A percentile compares a stretch with the other conserved stretches of the same genome.
Conservation (phyloP, 2,329 filamentous ascomycete species). For the Fusarium citri region DNA sequence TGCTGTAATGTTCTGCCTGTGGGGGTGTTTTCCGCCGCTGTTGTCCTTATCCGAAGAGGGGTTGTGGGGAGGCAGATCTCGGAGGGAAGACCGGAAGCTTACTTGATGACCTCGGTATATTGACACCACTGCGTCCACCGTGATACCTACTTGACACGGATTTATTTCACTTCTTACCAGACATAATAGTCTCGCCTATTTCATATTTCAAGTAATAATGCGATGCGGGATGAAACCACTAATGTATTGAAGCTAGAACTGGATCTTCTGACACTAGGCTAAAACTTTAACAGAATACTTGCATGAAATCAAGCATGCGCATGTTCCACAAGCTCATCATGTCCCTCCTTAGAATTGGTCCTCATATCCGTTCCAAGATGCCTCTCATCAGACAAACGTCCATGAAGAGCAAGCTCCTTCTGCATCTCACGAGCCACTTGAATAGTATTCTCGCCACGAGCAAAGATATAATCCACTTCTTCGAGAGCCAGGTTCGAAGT, state of each 20-base stretch:
- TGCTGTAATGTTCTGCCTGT: not conserved
- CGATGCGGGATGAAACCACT: too few species aligned
- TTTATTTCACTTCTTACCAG: too few species aligned
- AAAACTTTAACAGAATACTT: not conserved
- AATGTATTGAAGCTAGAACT: too few species aligned
- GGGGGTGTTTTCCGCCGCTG: not conserved
- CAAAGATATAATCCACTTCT: slow-evolving; percentile 22
- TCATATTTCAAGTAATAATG: too few species aligned
- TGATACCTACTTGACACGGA: too few species aligned
- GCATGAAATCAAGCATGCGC: not conserved
- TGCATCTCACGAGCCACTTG: slow-evolving; percentile 12
- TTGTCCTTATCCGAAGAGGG: slow-evolving; percentile 28
- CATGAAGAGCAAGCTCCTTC: slow-evolving; percentile 8
- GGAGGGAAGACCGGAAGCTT: slow-evolving; percentile 16
- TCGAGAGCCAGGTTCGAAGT: slow-evolving; percentile 17
- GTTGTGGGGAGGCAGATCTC: slow-evolving; percentile 15
- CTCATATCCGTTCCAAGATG: not conserved
- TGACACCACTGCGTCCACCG: not conserved
- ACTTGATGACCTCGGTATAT: not conserved
- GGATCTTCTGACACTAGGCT: too few species aligned
- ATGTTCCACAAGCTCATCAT: not conserved
- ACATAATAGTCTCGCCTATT: too few species aligned
- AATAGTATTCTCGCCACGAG: slow-evolving; percentile 5
- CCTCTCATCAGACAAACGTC: not conserved
- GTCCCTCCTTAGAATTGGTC: not conserved